Evolutionary conservation across 2,329 filamentous ascomycete species (phyloP).

Genomic region (Alternaria hordeiaustralica): DNA sequence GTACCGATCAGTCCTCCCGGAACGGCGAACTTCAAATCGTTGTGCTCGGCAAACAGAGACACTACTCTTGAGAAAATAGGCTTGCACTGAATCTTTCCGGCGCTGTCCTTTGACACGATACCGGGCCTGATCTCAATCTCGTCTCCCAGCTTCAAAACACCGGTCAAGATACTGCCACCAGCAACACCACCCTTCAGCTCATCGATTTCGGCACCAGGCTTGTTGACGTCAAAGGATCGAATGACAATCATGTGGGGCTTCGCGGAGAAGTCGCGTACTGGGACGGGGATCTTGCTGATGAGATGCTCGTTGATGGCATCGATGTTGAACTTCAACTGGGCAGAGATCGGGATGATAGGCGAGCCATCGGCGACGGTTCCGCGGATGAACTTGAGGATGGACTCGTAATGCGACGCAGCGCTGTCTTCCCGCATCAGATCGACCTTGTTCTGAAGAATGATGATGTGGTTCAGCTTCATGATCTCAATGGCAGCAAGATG

Average conservation of each 20-base stretch:
- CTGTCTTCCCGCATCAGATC: conserved; percentile 97
- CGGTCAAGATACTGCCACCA: conserved; percentile 94
- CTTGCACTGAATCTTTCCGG: conserved; percentile 92
- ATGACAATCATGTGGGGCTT: conserved; percentile 99
- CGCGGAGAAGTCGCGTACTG: conserved; percentile 85
- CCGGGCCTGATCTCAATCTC: conserved; percentile 99
- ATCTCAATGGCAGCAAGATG: conserved; percentile 99
- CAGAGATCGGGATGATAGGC: conserved; percentile 95
- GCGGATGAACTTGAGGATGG: conserved; percentile 97
- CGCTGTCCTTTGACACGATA: conserved; percentile 94
- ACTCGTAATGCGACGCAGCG: conserved; percentile 92
- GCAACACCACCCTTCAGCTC: conserved; percentile 98
- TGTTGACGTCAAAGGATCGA: conserved; percentile 99
- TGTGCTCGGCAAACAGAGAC: conserved; percentile 95
- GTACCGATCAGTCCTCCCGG: conserved; percentile 88
- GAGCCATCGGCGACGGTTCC: conserved; percentile 95
- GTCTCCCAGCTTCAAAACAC: conserved; percentile 94
- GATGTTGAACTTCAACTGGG: conserved; percentile 99
- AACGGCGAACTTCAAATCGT: conserved; percentile 97
- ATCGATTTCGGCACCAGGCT: conserved; percentile 97
- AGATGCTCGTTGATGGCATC: conserved; percentile 97
- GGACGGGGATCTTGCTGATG: conserved; percentile 92
- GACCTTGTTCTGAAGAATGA: conserved; percentile 99
- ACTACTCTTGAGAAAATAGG: conserved; percentile 97
- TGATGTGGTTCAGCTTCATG: conserved; percentile 99